Evolutionary conservation across 768 basidiomycete species (phyloP).

Genomic region (Serpula lacrymans): DNA sequence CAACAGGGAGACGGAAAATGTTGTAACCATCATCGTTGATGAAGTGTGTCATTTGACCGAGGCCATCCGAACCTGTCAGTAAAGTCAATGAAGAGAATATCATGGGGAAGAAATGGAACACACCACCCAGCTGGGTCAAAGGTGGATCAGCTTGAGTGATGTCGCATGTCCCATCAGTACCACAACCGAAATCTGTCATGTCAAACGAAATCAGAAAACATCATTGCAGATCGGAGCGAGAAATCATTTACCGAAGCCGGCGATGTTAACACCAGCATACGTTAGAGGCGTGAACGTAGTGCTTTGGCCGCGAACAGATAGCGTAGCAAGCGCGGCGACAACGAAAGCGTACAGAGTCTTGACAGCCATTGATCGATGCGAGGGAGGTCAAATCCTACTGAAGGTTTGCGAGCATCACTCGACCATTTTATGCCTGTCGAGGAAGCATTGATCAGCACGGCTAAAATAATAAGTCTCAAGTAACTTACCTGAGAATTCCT

Average conservation of each 20-base stretch:
- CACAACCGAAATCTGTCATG: conserved; percentile 45
- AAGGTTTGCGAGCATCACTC: neutral
- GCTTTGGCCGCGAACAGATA: conserved; percentile 13
- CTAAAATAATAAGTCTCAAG: conserved; percentile 10
- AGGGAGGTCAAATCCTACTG: neutral
- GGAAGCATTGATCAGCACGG: neutral
- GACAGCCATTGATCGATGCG: conserved; percentile 14
- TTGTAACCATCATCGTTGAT: conserved; percentile 51
- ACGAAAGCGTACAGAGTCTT: conserved; percentile 13
- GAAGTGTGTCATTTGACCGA: conserved; percentile 63
- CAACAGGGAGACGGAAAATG: conserved; percentile 56
- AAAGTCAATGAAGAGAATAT: neutral
- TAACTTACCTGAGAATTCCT: conserved; percentile 1
- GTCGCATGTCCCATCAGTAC: conserved; percentile 41
- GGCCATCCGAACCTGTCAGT: conserved; percentile 7
- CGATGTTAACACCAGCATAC: conserved; percentile 49
- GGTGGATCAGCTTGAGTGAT: conserved; percentile 41
- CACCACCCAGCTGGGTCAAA: conserved; percentile 41
- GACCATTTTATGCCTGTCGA: conserved; percentile 10
- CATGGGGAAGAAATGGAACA: neutral
- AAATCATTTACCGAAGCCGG: conserved; percentile 39
- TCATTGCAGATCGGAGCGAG: neutral
- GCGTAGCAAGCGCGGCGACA: conserved; percentile 6
- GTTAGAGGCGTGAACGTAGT: conserved; percentile 18
- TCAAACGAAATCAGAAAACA: neutral